Evolutionary conservation across 176 grass and related monocot species (phyloP).

Genomic region (Alloteropsis semialata): DNA sequence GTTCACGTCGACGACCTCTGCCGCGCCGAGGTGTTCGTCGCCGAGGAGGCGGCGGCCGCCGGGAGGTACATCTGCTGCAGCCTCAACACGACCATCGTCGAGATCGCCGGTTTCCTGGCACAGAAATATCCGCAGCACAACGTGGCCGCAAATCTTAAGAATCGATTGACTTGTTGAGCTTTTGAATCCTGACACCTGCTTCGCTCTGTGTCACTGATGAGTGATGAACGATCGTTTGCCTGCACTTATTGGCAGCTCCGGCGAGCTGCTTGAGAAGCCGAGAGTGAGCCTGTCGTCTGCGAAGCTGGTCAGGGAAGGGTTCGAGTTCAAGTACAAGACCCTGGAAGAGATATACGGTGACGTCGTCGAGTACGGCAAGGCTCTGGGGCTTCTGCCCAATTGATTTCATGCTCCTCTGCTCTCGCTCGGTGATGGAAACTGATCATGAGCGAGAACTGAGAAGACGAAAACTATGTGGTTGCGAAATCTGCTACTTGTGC

Average conservation of each 20-base stretch:
- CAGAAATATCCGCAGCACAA: conserved; percentile 53
- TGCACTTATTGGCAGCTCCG: conserved; percentile 28
- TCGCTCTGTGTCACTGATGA: no score
- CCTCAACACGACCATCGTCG: conserved; percentile 37
- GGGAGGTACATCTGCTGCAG: conserved; percentile 71
- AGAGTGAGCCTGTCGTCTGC: conserved; percentile 45
- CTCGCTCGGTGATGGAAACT: no score
- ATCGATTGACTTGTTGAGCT: no score
- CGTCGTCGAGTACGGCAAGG: conserved; percentile 40
- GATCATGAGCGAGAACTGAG: no score
- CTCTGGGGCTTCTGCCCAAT: conserved; percentile 16
- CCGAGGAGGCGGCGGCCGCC: conserved; percentile 32
- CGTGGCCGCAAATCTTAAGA: conserved; percentile 26
- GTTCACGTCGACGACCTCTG: conserved; percentile 64
- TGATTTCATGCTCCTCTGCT: not conserved
- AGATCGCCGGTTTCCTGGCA: conserved; percentile 39
- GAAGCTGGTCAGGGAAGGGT: conserved; percentile 50
- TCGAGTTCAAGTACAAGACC: conserved; percentile 48
- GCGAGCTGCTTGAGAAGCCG: conserved; percentile 38
- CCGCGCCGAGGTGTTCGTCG: conserved; percentile 65
- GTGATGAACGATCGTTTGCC: not conserved
- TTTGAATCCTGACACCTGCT: no score
- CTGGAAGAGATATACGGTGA: conserved; percentile 50
- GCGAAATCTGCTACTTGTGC: no score
- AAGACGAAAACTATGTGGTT: no score